Evolutionary conservation across 2,329 filamentous ascomycete species (phyloP).

Genomic region (Dryadomyces sulphureus): DNA sequence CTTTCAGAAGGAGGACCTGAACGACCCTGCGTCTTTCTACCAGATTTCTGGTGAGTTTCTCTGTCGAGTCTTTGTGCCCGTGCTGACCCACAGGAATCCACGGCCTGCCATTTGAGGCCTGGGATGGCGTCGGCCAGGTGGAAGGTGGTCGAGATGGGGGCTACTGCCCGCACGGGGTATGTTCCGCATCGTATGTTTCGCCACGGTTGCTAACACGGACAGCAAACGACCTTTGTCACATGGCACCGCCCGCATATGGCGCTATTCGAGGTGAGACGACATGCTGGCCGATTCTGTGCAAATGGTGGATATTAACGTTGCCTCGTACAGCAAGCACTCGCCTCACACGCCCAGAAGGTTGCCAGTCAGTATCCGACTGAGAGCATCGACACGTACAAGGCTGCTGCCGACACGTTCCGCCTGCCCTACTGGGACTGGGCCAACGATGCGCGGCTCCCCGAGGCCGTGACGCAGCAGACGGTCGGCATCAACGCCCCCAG

Average conservation of each 20-base stretch:
- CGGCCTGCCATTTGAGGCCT: conserved; percentile 17
- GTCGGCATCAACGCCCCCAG: conserved; percentile 13
- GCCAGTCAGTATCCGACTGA: conserved; percentile 26
- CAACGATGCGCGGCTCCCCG: conserved; percentile 24
- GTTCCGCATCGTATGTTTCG: neutral
- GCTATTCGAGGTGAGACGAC: conserved; percentile 32
- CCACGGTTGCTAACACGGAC: neutral
- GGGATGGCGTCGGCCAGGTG: conserved; percentile 21
- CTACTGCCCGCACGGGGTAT: conserved; percentile 33
- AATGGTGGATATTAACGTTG: neutral
- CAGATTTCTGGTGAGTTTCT: conserved; percentile 28
- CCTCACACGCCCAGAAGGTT: conserved; percentile 28
- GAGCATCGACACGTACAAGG: conserved; percentile 21
- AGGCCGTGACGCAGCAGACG: conserved; percentile 18
- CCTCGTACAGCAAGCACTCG: conserved; percentile 32
- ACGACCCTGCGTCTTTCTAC: conserved; percentile 33
- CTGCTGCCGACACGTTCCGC: conserved; percentile 30
- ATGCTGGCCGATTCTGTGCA: no score
- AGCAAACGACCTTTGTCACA: conserved; percentile 34
- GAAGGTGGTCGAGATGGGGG: conserved; percentile 20
- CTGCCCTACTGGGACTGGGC: conserved; percentile 43
- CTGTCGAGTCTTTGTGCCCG: neutral
- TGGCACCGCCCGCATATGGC: conserved; percentile 43
- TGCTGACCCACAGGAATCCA: conserved; percentile 16
- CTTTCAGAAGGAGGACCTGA: conserved; percentile 25